Percentiles rank a stretch among this genome's conserved stretches.
phyloP scores from a whole-genome alignment of 2,329 filamentous ascomycete species.

The Colletotrichum coccodes region DNA sequence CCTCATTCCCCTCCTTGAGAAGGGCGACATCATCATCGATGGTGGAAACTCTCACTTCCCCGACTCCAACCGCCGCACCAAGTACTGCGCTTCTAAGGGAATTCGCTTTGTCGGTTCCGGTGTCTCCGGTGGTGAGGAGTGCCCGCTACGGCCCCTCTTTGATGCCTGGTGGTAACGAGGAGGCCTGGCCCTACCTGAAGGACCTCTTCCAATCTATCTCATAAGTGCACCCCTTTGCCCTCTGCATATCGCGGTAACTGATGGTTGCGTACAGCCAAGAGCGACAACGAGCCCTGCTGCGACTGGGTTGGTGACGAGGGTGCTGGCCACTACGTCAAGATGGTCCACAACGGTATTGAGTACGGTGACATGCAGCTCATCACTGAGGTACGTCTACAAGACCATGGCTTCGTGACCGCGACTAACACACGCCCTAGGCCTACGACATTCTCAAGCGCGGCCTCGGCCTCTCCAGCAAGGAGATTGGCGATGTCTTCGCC shows the following conservation, averaged over 20 bases:
- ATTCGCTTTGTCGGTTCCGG: conserved; percentile 96
- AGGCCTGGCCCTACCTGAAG: conserved; percentile 98
- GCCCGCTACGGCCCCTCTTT: conserved; percentile 96
- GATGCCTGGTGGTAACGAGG: conserved; percentile 99
- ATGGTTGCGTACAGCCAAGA: conserved; percentile 98
- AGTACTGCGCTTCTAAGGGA: conserved; percentile 87
- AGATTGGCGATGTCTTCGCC: conserved; percentile 93
- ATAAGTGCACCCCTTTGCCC: too few species aligned
- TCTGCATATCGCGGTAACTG: too few species aligned
- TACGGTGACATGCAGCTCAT: conserved; percentile 99
- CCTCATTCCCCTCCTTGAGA: conserved; percentile 83
- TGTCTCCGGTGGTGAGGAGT: conserved; percentile 99
- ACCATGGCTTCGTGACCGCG: background rate
- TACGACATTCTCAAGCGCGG: conserved; percentile 99
- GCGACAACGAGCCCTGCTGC: conserved; percentile 95
- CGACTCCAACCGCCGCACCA: conserved; percentile 96
- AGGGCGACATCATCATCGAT: conserved; percentile 98
- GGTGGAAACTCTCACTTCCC: conserved; percentile 99
- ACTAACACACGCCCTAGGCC: conserved; percentile 67
- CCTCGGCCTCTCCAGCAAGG: conserved; percentile 87
- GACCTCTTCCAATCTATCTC: conserved; percentile 98
- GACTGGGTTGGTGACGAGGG: conserved; percentile 99
- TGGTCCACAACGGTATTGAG: conserved; percentile 99
- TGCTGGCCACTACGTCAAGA: conserved; percentile 99
- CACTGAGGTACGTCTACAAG: conserved; percentile 78